These are phyloP conservation scores for Colletotrichum sp. DNA, from an alignment of 2,329 filamentous ascomycete genomes.

Conservation along the genomic window DNA sequence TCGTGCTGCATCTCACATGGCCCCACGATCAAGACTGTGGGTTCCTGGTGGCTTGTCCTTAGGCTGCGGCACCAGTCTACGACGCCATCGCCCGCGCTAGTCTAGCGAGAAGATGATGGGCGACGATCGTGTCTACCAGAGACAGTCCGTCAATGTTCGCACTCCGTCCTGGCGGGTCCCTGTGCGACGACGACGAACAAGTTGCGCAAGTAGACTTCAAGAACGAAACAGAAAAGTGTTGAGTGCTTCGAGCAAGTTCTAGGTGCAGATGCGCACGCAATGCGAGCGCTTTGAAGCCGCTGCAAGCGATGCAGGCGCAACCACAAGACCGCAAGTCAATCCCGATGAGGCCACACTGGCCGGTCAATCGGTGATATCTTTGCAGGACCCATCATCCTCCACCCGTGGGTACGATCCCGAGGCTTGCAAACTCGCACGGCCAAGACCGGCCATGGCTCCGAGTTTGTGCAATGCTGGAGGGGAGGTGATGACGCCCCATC, in stretches of 20 bases:
- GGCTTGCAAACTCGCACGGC: conserved; percentile 7
- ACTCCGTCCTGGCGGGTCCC: neutral
- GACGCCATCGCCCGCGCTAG: conserved; percentile 1
- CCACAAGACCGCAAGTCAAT: neutral
- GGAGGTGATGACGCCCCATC: neutral
- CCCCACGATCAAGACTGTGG: conserved; percentile 8
- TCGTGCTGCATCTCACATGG: conserved; percentile 10
- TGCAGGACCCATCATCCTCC: conserved; percentile 10
- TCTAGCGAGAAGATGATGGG: conserved; percentile 3
- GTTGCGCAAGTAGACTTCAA: neutral
- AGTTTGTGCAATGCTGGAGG: neutral
- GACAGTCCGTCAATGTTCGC: neutral
- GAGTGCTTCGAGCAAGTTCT: conserved; percentile 14
- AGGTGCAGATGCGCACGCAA: conserved; percentile 8
- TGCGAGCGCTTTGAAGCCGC: neutral
- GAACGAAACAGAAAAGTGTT: neutral
- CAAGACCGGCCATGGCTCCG: conserved; percentile 4
- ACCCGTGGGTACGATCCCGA: neutral
- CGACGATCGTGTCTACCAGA: neutral
- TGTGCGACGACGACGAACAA: neutral
- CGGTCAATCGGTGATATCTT: conserved; percentile 3
- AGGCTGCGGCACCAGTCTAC: neutral
- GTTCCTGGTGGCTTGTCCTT: conserved; percentile 3
- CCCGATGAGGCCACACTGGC: conserved; percentile 6
- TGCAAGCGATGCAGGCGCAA: conserved; percentile 5